A percentile compares a stretch with the other conserved stretches of the same genome.
phyloP scores from a whole-genome alignment of 768 basidiomycete species.

The Pleurotus djamor region DNA sequence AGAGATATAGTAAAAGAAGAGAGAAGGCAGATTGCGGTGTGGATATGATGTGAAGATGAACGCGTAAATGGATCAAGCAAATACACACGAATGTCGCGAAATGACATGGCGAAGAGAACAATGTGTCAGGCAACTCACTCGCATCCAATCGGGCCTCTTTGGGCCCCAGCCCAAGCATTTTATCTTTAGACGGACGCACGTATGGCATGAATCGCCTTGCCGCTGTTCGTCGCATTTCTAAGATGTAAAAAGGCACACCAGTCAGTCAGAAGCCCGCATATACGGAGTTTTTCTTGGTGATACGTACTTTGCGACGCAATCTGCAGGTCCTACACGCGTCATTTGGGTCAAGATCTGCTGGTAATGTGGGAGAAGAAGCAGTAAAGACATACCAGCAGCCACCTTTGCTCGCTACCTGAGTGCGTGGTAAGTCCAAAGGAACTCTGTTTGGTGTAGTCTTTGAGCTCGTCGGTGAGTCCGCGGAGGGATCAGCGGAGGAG shows the following conservation, averaged over 20 bases:
- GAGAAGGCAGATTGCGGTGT: no score
- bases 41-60: no score
- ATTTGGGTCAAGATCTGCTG: slow-evolving; percentile 9
- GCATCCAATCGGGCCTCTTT: slow-evolving; percentile 88
- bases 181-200: slow-evolving; percentile 78
- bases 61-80: no score
- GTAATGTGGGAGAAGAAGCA: slow-evolving; percentile 9
- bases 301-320: slow-evolving; percentile 72
- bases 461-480: slow-evolving; percentile 22
- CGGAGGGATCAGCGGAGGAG: slow-evolving; percentile 23
- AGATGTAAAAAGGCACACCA: not conserved
- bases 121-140: slow-evolving; percentile 41
- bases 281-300: not conserved
- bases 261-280: no score
- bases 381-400: slow-evolving; percentile 67
- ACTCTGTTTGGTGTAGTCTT: slow-evolving; percentile 46
- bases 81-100: not conserved
- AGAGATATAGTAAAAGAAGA: no score
- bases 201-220: slow-evolving; percentile 77
- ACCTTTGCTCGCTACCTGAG: slow-evolving; percentile 59
- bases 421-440: slow-evolving; percentile 49
- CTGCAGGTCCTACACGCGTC: slow-evolving; percentile 68
- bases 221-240: slow-evolving; percentile 91
- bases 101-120: not conserved
- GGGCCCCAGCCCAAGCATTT: slow-evolving; percentile 85